Percentiles rank a stretch among this genome's conserved stretches.
phyloP scores from a whole-genome alignment of 768 basidiomycete genomes.

The Leccinum subgranulosum region DNA sequence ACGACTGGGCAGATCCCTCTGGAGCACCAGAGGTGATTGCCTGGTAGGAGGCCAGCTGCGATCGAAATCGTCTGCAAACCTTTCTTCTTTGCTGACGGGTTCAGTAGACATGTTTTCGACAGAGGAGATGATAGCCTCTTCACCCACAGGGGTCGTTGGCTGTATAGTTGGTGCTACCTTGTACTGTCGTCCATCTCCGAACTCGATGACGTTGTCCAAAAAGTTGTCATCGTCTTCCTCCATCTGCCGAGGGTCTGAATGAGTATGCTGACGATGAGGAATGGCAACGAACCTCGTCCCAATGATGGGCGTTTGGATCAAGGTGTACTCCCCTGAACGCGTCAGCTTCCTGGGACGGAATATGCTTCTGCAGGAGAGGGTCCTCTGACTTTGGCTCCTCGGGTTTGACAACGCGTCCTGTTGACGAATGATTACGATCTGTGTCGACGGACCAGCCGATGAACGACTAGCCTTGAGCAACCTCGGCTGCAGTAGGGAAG shows the following conservation, averaged over 20 bases:
- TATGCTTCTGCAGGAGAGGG: constrained; percentile 48
- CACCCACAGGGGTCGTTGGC: constrained; percentile 17
- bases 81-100: constrained; percentile 79
- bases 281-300: constrained; percentile 83
- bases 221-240: constrained; percentile 93
- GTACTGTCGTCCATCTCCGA: constrained; percentile 92
- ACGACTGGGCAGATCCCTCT: constrained; percentile 38
- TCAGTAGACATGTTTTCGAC: constrained; percentile 24
- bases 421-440: constrained; percentile 13
- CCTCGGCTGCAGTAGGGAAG: constrained; percentile 97
- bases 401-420: constrained; percentile 19
- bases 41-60: constrained; percentile 89
- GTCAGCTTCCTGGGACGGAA: constrained; percentile 80
- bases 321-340: constrained; percentile 93
- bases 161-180: constrained; percentile 57
- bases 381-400: constrained; percentile 51
- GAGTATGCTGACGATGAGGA: background rate
- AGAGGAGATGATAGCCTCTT: constrained; percentile 13
- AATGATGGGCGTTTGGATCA: constrained; percentile 92
- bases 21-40: constrained; percentile 42
- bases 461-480: constrained; percentile 67
- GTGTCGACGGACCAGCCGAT: background rate
- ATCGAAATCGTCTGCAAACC: constrained; percentile 93
- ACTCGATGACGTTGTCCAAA: constrained; percentile 86
- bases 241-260: constrained; percentile 48